These are phyloP conservation scores for Aspergillus quadricinctus DNA, from an alignment of 2,329 filamentous ascomycete genomes.

Conservation along the genomic window DNA sequence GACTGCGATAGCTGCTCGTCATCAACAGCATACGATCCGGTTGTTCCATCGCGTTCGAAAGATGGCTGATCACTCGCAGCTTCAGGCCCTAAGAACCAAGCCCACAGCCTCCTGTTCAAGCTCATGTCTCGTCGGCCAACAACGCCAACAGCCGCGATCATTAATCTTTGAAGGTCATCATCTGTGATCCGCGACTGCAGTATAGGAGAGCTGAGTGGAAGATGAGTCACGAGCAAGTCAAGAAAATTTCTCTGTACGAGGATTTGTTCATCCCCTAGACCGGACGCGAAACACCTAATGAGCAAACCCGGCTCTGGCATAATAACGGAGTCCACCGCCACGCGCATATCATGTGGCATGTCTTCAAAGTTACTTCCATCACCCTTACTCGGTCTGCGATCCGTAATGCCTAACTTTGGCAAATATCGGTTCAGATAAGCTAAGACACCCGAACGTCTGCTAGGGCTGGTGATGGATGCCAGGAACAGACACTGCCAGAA, in stretches of 20 bases:
- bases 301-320: constrained; percentile 85
- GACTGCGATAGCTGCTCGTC: constrained; percentile 55
- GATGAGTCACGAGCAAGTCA: constrained; percentile 82
- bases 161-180: constrained; percentile 73
- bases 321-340: constrained; percentile 45
- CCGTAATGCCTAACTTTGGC: constrained; percentile 60
- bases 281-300: constrained; percentile 86
- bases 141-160: constrained; percentile 79
- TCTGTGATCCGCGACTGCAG: constrained; percentile 69
- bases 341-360: constrained; percentile 25
- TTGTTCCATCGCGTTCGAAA: constrained; percentile 25
- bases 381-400: constrained; percentile 26
- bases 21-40: constrained; percentile 25
- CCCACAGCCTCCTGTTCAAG: constrained; percentile 88
- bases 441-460: constrained; percentile 76
- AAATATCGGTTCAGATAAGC: constrained; percentile 78
- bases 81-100: constrained; percentile 87
- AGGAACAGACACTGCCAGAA: constrained; percentile 99
- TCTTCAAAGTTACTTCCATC: constrained; percentile 23
- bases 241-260: constrained; percentile 92
- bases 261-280: constrained; percentile 79
- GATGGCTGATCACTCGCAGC: constrained; percentile 35
- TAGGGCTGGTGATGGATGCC: constrained; percentile 83
- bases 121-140: constrained; percentile 93
- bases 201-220: constrained; percentile 78